Evolutionary conservation across 2,329 filamentous ascomycete genomes (phyloP).

Genomic region (Fusarium aywerte): DNA sequence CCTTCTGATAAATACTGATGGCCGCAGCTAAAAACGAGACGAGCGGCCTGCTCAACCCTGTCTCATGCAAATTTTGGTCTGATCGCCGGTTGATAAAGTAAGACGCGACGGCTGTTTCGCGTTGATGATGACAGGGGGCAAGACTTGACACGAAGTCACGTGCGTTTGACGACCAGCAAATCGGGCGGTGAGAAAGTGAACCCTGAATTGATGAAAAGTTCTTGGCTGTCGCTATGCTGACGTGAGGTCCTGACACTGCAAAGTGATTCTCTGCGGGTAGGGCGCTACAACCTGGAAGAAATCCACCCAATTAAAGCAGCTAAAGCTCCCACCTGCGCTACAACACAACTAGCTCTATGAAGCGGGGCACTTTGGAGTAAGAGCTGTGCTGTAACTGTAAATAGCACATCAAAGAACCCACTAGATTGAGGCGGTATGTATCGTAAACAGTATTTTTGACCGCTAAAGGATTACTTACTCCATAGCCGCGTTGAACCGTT

Average conservation of each 20-base stretch:
- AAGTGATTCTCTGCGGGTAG: constrained; percentile 21
- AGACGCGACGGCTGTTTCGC: constrained; percentile 27
- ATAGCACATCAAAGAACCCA: constrained; percentile 25
- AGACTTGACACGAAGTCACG: constrained; percentile 43
- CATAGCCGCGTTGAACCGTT: not conserved
- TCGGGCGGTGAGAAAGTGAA: constrained; percentile 15
- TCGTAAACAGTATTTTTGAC: constrained; percentile 15
- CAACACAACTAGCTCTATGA: constrained; percentile 5
- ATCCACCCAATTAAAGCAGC: constrained; percentile 33
- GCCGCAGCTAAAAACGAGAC: not conserved
- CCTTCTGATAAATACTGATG: not conserved
- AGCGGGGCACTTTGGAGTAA: constrained; percentile 23
- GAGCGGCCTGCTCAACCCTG: not conserved
- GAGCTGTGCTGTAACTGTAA: constrained; percentile 21
- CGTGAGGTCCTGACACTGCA: constrained; percentile 32
- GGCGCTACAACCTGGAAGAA: constrained; percentile 7
- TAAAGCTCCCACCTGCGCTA: constrained; percentile 33
- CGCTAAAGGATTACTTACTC: not conserved
- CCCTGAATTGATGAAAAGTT: constrained; percentile 2
- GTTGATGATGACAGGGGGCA: not conserved
- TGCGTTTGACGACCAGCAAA: not conserved
- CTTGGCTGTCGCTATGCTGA: constrained; percentile 26
- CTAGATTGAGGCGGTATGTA: constrained; percentile 21
- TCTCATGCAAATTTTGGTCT: not conserved
- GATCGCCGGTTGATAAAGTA: not conserved